Base-by-base conservation (phyloP, 2,329 filamentous ascomycete species). In the Akanthomyces dipterigenus region DNA sequence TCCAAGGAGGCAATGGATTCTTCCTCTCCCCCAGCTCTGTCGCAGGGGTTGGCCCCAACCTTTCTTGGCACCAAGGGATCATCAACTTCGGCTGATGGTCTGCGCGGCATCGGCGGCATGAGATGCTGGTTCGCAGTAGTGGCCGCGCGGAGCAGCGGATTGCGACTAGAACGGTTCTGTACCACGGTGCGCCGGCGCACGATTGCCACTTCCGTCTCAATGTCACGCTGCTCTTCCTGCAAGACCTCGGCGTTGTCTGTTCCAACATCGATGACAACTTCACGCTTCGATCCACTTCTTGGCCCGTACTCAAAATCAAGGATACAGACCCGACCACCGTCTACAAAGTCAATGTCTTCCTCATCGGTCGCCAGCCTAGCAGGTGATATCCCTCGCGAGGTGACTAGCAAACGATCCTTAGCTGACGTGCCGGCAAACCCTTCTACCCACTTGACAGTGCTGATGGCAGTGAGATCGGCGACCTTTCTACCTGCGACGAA, bases 131-230 rank as follows among this genome's bases (percentile, higher is more conserved):
- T 63, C 66, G 77, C 73, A 8, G 75, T 77, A 2, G 83, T 81
- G 11, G 79, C 74, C 26, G 81, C 73, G 53, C 80, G 78, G 63
- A 83, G 77, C 38, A 85, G 69, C 60, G 76, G 76, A 54, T 73
- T 72, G 62, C 80, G 73, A 62, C 76, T 73, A 22, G 79, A 80
- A 65, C 82, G 78, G 56, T 81, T 82, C 67, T 87, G 85, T 40
- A 88, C 82, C 18, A 89, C 87, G 3, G 90, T 93, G 65, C 90
- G 81, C 64, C 89, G 82, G 66, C 90, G 83, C 55, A 91, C 88
- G 67, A 93, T 85, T 64, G 90, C 90, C 22, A 95, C 89, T 71
- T 93, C 90, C 1, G 87, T 85, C 61, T 88, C 90, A 62, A 93
- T 78, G 67, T 91, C 89, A 24, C 88, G 84, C 64, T 83, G 82